phyloP scores from a whole-genome alignment of 257 asterid species.

The Solanum acaule region DNA sequence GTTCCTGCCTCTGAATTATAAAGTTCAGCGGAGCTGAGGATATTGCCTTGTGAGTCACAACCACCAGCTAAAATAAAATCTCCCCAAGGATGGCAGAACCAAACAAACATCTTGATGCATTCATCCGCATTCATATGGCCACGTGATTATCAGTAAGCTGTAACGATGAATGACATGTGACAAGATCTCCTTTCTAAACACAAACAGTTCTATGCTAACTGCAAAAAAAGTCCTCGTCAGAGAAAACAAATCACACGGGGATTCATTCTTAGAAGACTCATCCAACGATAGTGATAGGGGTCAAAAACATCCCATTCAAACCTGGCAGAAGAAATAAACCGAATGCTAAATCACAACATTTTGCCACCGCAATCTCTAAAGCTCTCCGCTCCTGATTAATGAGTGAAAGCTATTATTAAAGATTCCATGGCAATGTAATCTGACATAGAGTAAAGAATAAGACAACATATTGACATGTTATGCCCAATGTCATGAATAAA shows the following conservation, averaged over 20 bases:
- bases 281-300: neutral
- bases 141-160: neutral
- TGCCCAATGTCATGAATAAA: neutral
- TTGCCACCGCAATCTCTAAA: neutral
- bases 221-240: too few species aligned
- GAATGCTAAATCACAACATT: neutral
- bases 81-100: neutral
- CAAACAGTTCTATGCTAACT: too few species aligned
- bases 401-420: neutral
- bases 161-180: neutral
- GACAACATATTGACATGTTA: neutral
- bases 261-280: neutral
- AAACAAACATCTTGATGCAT: neutral
- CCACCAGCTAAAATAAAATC: neutral
- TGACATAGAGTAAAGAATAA: neutral
- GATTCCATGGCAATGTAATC: neutral
- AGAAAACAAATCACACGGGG: neutral
- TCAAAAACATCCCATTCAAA: neutral
- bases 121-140: neutral
- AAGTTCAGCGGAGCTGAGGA: neutral
- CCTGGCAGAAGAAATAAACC: neutral
- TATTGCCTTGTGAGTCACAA: too few species aligned
- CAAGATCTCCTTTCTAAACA: too few species aligned
- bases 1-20: neutral
- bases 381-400: neutral